Percentiles rank a stretch among this genome's conserved stretches.
Conservation (phyloP, 192 early-diverging fungal species). For the Globomyces pollinis-pini region DNA sequence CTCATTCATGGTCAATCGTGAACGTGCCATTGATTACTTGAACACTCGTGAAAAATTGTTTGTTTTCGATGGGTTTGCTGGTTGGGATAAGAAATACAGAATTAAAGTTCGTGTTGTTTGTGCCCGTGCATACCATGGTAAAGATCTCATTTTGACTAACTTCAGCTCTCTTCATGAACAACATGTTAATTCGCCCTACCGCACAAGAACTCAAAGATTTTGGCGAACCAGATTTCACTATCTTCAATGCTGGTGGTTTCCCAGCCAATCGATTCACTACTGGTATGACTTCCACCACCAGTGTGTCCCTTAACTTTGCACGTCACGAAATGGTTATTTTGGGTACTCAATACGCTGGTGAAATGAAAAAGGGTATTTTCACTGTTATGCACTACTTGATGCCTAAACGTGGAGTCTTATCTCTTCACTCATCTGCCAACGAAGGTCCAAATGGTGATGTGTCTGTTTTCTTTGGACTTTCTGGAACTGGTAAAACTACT, state of each 20-base stretch:
- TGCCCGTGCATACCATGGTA: slow-evolving; percentile 92
- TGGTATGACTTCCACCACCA: slow-evolving; percentile 93
- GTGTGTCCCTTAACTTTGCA: slow-evolving; percentile 87
- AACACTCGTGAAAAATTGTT: slow-evolving; percentile 89
- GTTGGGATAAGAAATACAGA: slow-evolving; percentile 97
- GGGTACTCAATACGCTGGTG: slow-evolving; percentile 96
- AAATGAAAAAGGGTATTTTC: slow-evolving; percentile 99
- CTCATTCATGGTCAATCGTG: slow-evolving; percentile 87
- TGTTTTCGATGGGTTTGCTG: slow-evolving; percentile 95
- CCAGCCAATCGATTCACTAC: slow-evolving; percentile 89
- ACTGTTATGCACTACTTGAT: slow-evolving; percentile 99
- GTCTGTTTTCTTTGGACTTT: slow-evolving; percentile 96
- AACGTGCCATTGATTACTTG: slow-evolving; percentile 91
- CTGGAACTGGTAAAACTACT: slow-evolving; percentile 97
- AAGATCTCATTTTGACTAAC: slow-evolving; percentile 16
- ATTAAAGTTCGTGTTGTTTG: slow-evolving; percentile 95
- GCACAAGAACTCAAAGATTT: slow-evolving; percentile 81
- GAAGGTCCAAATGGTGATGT: slow-evolving; percentile 84
- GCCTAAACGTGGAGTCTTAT: slow-evolving; percentile 87
- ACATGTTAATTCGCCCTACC: slow-evolving; percentile 97
- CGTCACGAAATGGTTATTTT: slow-evolving; percentile 95
- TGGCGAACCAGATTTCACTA: slow-evolving; percentile 95
- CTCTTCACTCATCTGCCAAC: slow-evolving; percentile 91
- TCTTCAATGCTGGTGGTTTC: slow-evolving; percentile 92
- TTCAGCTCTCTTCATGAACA: slow-evolving; percentile 92